phyloP scores from a whole-genome alignment of 768 basidiomycete genomes.

The Calocera cornea region DNA sequence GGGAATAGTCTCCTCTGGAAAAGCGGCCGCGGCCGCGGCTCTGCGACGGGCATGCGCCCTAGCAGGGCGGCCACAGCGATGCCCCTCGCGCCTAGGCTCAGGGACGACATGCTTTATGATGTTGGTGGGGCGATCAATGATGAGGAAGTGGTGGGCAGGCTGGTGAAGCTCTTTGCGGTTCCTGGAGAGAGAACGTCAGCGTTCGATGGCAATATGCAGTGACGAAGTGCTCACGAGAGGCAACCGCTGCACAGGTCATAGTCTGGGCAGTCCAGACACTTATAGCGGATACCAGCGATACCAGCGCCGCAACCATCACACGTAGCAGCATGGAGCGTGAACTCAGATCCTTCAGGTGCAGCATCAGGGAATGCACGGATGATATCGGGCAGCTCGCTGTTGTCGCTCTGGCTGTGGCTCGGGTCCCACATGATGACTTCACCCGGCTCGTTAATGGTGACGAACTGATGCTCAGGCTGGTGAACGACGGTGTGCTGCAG shows the following conservation, averaged over 20 bases:
- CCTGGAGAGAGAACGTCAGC: neutral
- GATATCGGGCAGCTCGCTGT: neutral
- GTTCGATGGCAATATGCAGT: no score
- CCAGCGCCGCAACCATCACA: neutral
- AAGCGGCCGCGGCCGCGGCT: neutral
- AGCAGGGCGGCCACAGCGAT: neutral
- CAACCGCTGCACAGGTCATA: conserved; percentile 64
- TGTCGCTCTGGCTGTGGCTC: neutral
- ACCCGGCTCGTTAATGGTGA: neutral
- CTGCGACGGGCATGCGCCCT: neutral
- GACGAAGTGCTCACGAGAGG: conserved; percentile 29
- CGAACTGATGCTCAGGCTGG: neutral
- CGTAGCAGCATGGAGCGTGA: neutral
- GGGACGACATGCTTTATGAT: neutral
- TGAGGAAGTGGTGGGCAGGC: neutral
- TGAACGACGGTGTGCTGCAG: neutral
- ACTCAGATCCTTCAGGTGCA: neutral
- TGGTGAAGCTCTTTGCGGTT: neutral
- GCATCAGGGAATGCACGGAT: neutral
- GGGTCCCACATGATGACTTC: neutral
- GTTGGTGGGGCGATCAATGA: neutral
- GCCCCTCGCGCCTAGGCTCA: neutral
- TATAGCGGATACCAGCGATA: conserved; percentile 27
- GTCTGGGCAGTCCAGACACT: conserved; percentile 72
- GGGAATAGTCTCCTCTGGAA: neutral